Conservation (phyloP, 2,329 filamentous ascomycete species). For the Diaporthe eres region DNA sequence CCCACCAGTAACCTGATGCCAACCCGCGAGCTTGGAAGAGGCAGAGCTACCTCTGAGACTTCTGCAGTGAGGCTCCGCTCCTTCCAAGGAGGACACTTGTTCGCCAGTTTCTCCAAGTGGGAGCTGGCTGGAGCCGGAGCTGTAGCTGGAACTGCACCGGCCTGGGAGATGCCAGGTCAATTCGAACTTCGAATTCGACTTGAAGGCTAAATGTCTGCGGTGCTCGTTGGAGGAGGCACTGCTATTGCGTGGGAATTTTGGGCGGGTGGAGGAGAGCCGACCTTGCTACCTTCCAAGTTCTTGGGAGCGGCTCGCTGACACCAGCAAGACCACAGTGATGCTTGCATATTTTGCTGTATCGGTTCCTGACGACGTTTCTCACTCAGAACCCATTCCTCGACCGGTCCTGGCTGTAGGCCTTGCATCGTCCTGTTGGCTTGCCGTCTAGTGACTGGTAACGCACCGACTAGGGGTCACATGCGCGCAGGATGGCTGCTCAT, state of each 20-base stretch:
- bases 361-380: background rate
- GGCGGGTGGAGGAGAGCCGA: background rate
- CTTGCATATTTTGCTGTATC: background rate
- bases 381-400: background rate
- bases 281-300: background rate
- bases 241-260: background rate
- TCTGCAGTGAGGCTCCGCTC: background rate
- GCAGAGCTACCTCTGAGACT: too few species aligned
- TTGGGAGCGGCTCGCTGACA: background rate
- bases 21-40: background rate
- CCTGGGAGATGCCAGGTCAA: background rate
- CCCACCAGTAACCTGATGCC: background rate
- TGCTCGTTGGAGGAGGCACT: background rate
- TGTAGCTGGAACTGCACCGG: background rate
- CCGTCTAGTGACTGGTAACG: slow-evolving; percentile 16
- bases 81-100: background rate
- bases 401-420: background rate
- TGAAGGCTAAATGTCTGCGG: background rate
- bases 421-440: background rate
- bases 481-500: background rate
- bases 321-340: background rate
- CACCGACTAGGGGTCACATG: background rate
- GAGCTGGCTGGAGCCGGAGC: background rate
- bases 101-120: background rate
- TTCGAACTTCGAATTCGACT: background rate